A percentile compares a stretch with the other conserved stretches of the same genome.
These are phyloP conservation scores for Penicillium samsonianum DNA, from an alignment of 495 filamentous ascomycete genomes.

Conservation along the genomic window DNA sequence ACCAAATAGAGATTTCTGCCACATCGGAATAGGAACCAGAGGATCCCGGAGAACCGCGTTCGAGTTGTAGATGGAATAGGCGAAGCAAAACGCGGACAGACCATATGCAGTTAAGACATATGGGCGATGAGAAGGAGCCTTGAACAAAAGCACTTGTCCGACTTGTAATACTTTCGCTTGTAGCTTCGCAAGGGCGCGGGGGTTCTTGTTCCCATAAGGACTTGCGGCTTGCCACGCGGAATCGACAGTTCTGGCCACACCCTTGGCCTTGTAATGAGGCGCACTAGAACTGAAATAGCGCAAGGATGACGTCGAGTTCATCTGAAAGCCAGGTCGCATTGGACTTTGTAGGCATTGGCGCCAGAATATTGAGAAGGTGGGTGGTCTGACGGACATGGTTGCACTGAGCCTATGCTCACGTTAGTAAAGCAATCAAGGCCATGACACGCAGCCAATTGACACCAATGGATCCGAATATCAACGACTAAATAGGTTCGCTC, in stretches of 20 bases:
- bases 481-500: neutral
- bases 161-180: conserved; percentile 24
- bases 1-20: conserved; percentile 42
- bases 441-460: neutral
- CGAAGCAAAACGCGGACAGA: conserved; percentile 57
- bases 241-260: conserved; percentile 10
- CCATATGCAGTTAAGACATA: conserved; percentile 59
- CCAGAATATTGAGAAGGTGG: conserved; percentile 32
- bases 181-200: conserved; percentile 33
- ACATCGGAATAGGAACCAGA: conserved; percentile 34
- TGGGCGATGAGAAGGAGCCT: conserved; percentile 59
- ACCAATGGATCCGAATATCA: neutral
- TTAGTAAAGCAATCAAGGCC: conserved; percentile 17
- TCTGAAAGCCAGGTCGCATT: conserved; percentile 17
- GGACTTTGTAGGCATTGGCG: conserved; percentile 29
- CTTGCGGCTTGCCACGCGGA: conserved; percentile 18
- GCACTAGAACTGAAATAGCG: conserved; percentile 40
- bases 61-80: conserved; percentile 57
- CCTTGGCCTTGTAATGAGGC: conserved; percentile 21
- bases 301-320: conserved; percentile 23
- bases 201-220: conserved; percentile 20
- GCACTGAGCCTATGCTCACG: conserved; percentile 18
- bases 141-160: conserved; percentile 55
- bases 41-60: conserved; percentile 44
- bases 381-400: conserved; percentile 38